Evolutionary conservation across 192 early-diverging fungal species (phyloP), one percentile per base, ranked within the genome.

Genomic region (Chytriomyces confervae): DNA sequence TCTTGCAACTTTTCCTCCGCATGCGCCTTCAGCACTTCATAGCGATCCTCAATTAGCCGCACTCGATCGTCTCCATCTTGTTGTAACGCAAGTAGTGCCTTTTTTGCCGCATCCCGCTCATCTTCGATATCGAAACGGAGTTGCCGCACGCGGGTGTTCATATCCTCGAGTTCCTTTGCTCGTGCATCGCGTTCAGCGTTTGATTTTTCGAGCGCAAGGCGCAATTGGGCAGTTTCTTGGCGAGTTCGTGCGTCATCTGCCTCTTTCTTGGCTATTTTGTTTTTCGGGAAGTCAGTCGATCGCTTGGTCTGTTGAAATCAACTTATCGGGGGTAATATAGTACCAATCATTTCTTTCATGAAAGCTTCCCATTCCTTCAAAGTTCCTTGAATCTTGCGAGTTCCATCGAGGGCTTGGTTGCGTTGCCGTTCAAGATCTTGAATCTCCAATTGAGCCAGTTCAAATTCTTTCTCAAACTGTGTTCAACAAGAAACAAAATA

Each of bases 391-490:
- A 84, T 78, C 18, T 61, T 48, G 18, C 47, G 27, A 13, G 67
- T 49, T 18, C 47, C 71, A 18, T 84, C 79, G 36, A 46, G 10
- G 5, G 61, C 77, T 20, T 69, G 27, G 1, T 10, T 61, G 43
- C 70, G 24, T 20, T 61, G 77, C n/a, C 49, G 16, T 36, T 75
- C 69, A 23, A 80, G 48, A 6, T 84, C 84, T 16, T 75, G 62
- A 20, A 85, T 67, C 65, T 85, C 84, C 27, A 71, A 27, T 62
- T 85, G 82, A 7, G 69, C 76, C 8, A 85, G 62, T 10, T 80
- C 82, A 84, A 84, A 84, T 57, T 85, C 83, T n/a, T 74, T 69
- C 23, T 85, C 82, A 81, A 84, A 82, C 84, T 85, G 66, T 6
- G 18, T 49, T 69, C 16, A 11, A 13, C 53, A 4, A 48, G 24